Base-by-base conservation (phyloP, 495 filamentous ascomycete genomes). In the Podospora appendiculata region DNA sequence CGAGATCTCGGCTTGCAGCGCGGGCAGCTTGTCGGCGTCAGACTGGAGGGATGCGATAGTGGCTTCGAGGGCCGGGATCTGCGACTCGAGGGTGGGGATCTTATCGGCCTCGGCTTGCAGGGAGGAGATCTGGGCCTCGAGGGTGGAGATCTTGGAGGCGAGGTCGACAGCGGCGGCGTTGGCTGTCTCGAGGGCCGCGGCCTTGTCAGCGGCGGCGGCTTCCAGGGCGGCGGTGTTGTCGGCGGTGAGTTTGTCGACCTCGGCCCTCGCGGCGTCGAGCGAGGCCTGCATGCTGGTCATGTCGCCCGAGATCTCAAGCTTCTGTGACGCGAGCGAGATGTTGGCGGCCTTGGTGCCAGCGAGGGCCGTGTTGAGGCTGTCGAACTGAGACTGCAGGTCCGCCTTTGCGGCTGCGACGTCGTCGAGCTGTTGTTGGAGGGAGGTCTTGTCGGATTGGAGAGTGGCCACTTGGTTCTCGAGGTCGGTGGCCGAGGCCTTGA, bases 21-120 rank as follows among this genome's bases (percentile, higher is more conserved):
- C 35, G 7, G 57, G 43, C 8, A 67, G 41, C 52, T 62, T 60
- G 52, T 14, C 57, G 25, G 25, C 25, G 25, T 25, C 25, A 5
- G 25, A 25, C 43, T 63, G 58, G 1, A 69, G 58, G 25, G 58
- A 54, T 10, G 47, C 35, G 10, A 61, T 45, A 47, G 50, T 51
- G 49, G 40, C 54, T 47, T 62, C 52, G 35, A 69, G 61, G 13
- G 49, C 39, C 1, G 62, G 49, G 49, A 68, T 76, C 44, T 64
- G 61, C 34, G 58, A 56, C 32, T 54, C 52, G 19, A 74, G 62
- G 8, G 53, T 18, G 11, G 61, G 49, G 8, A 67, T 57, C 42
- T 66, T 67, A 50, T 67, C 64, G 18, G 69, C 61, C 39, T 71
- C 70, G 19, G 57, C 60, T 40, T 69, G 64, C 16, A 68, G 57